phyloP scores from a whole-genome alignment of 2,329 filamentous ascomycete genomes.

The Aspergillus melleus region DNA sequence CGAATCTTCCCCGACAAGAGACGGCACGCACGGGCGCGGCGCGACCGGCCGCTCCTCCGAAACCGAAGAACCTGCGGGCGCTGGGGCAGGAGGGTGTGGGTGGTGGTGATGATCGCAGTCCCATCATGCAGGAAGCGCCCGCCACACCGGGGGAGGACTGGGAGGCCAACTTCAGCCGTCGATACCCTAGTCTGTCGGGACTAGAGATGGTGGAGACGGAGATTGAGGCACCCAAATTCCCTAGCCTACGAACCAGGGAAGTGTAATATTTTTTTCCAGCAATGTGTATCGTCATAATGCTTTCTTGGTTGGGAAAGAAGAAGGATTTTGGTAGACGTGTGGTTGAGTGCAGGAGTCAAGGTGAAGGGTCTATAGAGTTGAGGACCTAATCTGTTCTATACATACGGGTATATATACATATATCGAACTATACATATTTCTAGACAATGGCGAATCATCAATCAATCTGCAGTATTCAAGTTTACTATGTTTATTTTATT shows the following conservation, averaged over 20 bases:
- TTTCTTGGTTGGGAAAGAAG: not conserved
- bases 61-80: constrained; percentile 60
- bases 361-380: not conserved
- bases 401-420: constrained; percentile 8
- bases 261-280: constrained; percentile 29
- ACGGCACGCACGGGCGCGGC: constrained; percentile 36
- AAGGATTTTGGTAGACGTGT: not conserved
- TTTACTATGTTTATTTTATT: no score
- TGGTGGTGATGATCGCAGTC: constrained; percentile 26
- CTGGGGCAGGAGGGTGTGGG: constrained; percentile 30
- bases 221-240: constrained; percentile 43
- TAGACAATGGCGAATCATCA: not conserved
- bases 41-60: constrained; percentile 58
- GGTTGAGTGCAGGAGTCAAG: not conserved
- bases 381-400: not conserved
- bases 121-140: constrained; percentile 26
- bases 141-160: constrained; percentile 56
- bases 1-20: constrained; percentile 18
- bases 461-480: no score
- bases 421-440: constrained; percentile 11
- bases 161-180: constrained; percentile 73
- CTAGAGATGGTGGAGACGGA: constrained; percentile 87
- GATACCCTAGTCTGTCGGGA: constrained; percentile 80
- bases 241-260: constrained; percentile 43
- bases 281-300: not conserved